Evolutionary conservation across 768 basidiomycete species (phyloP).

Genomic region (Tulasnella sp.): DNA sequence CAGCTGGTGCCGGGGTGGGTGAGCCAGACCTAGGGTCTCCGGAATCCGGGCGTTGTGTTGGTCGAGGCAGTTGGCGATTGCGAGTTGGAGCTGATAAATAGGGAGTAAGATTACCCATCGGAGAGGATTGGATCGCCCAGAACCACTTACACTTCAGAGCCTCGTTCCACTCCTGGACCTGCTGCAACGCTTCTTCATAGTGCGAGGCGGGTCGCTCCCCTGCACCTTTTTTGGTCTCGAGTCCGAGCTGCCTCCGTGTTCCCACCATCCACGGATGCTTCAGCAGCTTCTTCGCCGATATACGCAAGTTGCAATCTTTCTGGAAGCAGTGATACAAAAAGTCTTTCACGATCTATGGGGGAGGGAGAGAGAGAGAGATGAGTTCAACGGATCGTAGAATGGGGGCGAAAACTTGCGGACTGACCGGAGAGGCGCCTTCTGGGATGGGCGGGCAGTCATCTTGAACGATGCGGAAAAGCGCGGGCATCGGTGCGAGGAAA

Average conservation of each 20-base stretch:
- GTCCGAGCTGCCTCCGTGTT: conserved; percentile 67
- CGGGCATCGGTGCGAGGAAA: conserved; percentile 95
- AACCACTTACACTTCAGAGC: conserved; percentile 73
- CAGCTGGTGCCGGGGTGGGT: conserved; percentile 15
- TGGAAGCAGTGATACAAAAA: conserved; percentile 98
- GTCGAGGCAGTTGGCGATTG: neutral
- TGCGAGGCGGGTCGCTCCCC: conserved; percentile 60
- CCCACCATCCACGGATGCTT: conserved; percentile 95
- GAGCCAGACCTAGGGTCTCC: conserved; percentile 26
- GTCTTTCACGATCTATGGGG: conserved; percentile 78
- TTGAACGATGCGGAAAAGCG: conserved; percentile 96
- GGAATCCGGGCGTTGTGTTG: conserved; percentile 4
- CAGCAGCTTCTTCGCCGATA: conserved; percentile 88
- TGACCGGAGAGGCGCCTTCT: conserved; percentile 76
- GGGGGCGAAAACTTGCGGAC: neutral
- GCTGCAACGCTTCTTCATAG: conserved; percentile 88
- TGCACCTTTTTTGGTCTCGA: conserved; percentile 34
- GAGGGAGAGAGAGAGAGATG: no score
- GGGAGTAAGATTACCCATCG: conserved; percentile 12
- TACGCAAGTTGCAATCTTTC: conserved; percentile 91
- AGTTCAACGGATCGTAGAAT: conserved; percentile 2
- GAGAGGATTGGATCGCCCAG: conserved; percentile 7
- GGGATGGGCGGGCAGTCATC: conserved; percentile 97
- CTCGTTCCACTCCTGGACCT: conserved; percentile 99
- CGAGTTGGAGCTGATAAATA: conserved; percentile 23